Base-by-base conservation (phyloP, 2,329 filamentous ascomycete genomes). In the Penicillium olsonii region DNA sequence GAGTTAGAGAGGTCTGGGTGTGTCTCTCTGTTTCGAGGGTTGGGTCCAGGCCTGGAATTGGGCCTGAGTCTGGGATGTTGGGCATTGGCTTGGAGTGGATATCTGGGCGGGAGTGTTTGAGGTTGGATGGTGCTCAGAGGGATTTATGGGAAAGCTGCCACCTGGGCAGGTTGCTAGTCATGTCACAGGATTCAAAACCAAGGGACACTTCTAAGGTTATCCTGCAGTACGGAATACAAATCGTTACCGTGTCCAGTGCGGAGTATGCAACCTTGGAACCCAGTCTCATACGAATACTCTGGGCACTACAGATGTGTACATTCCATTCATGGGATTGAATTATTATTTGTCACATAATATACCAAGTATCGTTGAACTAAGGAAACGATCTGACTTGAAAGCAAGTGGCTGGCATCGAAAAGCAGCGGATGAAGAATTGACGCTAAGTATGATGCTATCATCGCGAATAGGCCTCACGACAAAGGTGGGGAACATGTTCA, bases 11-110 rank as follows among this genome's bases (percentile, higher is more conserved):
- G 12, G 5, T 19, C 19, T 19, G 7, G 22, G 47, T 45, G 35
- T 49, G 47, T 39, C n/a, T 24, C 31, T 49, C 47, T 49, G 47
- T 15, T 35, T 35, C 33, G 5, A 17, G n/a, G n/a, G 33, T 2
- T 35, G 33, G 33, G 33, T 17, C 33, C 18, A 11, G 33, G 33
- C 33, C 33, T 35, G n/a, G 5, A 9, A n/a, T 9, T 35, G 15
- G 33, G 33, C 2, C 17, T 35, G 9, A 10, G 33, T n/a, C 29
- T 31, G 33, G 17, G 15, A 8, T 6, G 15, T 35, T 35, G 17
- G 33, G 33, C 33, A 35, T 35, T 35, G 33, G 31, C 7, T 34
- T 14, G 31, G 31, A 9, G 14, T 34, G 12, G 31, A 15, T 15
- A 34, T 34, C 7, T n/a, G 31, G 7, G 15, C 15, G 11, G 15